Percentiles rank a stretch among this genome's conserved stretches.
phyloP scores from a whole-genome alignment of 148 eudicot species.

The Limonium bicolor region DNA sequence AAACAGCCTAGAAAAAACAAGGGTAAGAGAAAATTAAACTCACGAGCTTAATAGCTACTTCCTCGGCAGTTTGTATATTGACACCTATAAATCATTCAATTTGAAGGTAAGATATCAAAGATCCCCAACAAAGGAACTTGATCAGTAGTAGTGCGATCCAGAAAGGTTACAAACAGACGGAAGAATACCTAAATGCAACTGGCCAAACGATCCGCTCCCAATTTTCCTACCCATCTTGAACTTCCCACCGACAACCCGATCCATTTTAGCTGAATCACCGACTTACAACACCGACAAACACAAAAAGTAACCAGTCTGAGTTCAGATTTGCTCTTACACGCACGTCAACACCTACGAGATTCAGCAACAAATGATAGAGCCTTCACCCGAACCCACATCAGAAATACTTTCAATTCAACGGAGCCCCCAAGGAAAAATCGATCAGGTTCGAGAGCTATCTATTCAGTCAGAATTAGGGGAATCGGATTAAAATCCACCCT shows the following conservation, averaged over 20 bases:
- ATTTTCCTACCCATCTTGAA: conserved; percentile 78
- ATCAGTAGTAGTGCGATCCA: too few species aligned
- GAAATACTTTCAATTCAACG: neutral
- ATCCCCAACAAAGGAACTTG: too few species aligned
- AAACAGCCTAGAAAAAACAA: neutral
- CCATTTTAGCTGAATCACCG: conserved; percentile 28
- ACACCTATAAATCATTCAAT: conserved; percentile 6
- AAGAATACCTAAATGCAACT: conserved; percentile 61
- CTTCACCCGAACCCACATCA: neutral
- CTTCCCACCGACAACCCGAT: conserved; percentile 60
- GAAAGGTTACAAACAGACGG: neutral
- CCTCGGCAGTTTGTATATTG: conserved; percentile 8
- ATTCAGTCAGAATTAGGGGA: too few species aligned
- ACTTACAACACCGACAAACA: conserved; percentile 3
- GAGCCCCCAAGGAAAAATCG: neutral
- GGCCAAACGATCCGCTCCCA: conserved; percentile 92
- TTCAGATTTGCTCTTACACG: conserved; percentile 6
- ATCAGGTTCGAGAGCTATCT: too few species aligned
- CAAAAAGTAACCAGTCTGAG: conserved; percentile 3
- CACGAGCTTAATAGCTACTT: conserved; percentile 13
- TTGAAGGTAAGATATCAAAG: too few species aligned
- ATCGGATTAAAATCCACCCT: too few species aligned
- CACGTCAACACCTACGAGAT: neutral
- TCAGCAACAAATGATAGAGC: neutral
- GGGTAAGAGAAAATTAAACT: neutral